Evolutionary conservation across 1,139 yeast genomes (phyloP).

Genomic region (Suhomyces bolitotheri): DNA sequence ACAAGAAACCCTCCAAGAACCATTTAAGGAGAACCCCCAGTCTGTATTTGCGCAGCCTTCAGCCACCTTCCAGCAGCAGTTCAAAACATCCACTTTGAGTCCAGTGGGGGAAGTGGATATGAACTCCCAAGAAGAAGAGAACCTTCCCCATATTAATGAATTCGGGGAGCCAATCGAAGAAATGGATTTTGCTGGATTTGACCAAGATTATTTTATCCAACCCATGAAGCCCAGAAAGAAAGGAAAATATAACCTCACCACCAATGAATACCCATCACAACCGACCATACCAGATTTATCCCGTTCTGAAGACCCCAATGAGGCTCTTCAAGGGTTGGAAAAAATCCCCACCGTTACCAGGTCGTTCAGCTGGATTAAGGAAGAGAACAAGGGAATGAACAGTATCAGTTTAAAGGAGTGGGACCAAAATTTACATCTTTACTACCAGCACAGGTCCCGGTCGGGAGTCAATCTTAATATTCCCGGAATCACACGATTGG

Average conservation of each 20-base stretch:
- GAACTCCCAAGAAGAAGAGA: conserved; percentile 14
- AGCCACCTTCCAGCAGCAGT: not conserved
- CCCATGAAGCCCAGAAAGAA: conserved; percentile 9
- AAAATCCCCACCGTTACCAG: conserved; percentile 29
- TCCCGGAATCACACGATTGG: conserved; percentile 18
- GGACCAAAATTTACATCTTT: conserved; percentile 28
- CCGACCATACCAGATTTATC: not conserved
- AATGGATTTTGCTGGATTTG: conserved; percentile 26
- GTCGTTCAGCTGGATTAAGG: conserved; percentile 15
- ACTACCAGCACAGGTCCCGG: conserved; percentile 26
- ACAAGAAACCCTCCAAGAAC: not conserved
- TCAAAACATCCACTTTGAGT: conserved; percentile 9
- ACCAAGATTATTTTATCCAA: conserved; percentile 21
- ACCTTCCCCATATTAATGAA: conserved; percentile 26
- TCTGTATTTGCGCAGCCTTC: not conserved
- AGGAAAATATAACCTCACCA: conserved; percentile 6
- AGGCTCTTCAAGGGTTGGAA: conserved; percentile 30
- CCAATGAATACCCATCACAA: not conserved
- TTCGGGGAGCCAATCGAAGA: conserved; percentile 28
- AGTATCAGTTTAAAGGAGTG: conserved; percentile 35
- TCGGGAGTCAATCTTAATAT: conserved; percentile 23
- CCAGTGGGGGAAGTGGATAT: conserved; percentile 17
- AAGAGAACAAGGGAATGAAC: conserved; percentile 13
- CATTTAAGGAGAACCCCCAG: not conserved
- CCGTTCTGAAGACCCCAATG: conserved; percentile 2